These are phyloP conservation scores for Anacardium occidentale DNA, from an alignment of 345 rosid genomes.

Conservation along the genomic window DNA sequence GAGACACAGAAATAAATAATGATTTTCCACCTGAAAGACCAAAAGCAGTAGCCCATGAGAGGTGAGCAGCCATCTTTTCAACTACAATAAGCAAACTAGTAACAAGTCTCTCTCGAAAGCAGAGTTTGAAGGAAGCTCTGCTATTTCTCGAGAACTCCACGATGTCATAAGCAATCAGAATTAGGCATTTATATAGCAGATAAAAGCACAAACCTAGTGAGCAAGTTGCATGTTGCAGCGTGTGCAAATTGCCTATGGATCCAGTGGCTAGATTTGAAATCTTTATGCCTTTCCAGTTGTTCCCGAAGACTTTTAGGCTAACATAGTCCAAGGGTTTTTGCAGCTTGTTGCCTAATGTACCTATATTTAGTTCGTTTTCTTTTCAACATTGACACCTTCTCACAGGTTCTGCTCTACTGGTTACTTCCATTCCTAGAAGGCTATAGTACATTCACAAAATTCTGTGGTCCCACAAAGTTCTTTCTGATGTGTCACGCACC, in stretches of 20 bases:
- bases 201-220: constrained; percentile 19
- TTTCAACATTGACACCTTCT: background rate
- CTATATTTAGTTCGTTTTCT: constrained; percentile 11
- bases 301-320: constrained; percentile 17
- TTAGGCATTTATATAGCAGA: constrained; percentile 37
- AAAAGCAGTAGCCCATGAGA: constrained; percentile 46
- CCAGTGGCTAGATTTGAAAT: constrained; percentile 6
- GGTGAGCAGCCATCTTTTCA: constrained; percentile 38
- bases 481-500: constrained; percentile 83
- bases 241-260: constrained; percentile 16
- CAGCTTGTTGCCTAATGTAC: constrained; percentile 25
- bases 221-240: constrained; percentile 30
- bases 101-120: constrained; percentile 8
- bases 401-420: constrained; percentile 20
- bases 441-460: constrained; percentile 13
- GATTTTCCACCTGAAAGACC: constrained; percentile 60
- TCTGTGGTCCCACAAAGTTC: constrained; percentile 32
- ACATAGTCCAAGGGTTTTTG: constrained; percentile 26
- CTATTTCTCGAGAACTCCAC: background rate
- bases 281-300: constrained; percentile 43
- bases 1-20: constrained; percentile 13
- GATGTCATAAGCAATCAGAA: constrained; percentile 8
- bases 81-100: background rate
- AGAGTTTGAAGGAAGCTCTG: background rate
- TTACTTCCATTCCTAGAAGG: constrained; percentile 33